These are phyloP conservation scores for Schwanniomyces sp. DNA, from an alignment of 805 yeast species.

Conservation along the genomic window DNA sequence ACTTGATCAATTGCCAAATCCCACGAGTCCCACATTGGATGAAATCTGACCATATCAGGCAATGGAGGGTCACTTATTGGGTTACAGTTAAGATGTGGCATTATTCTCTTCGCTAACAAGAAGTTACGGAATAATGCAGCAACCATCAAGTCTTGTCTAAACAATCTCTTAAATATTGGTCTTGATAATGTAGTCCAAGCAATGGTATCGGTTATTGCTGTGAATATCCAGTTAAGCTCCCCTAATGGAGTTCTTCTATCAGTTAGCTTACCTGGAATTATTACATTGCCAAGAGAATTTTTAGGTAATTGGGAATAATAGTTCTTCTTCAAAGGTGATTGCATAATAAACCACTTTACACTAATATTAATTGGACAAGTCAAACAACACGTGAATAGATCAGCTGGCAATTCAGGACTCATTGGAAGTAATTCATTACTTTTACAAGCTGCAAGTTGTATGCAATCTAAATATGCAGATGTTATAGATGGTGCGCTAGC, in stretches of 20 bases:
- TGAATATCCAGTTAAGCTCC: conserved; percentile 95
- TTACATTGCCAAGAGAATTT: conserved; percentile 54
- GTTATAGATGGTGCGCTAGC: conserved; percentile 59
- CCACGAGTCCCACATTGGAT: conserved; percentile 98
- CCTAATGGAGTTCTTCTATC: conserved; percentile 96
- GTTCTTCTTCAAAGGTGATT: conserved; percentile 61
- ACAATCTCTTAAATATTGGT: conserved; percentile 82
- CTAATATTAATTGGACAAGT: conserved; percentile 96
- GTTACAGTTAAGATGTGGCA: conserved; percentile 91
- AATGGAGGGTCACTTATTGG: conserved; percentile 93
- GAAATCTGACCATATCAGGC: conserved; percentile 77
- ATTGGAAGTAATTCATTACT: conserved; percentile 85
- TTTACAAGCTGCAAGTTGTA: conserved; percentile 90
- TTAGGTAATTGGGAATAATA: conserved; percentile 47
- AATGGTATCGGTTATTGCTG: conserved; percentile 96
- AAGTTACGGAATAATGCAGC: conserved; percentile 95
- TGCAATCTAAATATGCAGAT: conserved; percentile 75
- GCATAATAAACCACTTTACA: conserved; percentile 87
- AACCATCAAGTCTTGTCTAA: conserved; percentile 94
- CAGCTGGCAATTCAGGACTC: conserved; percentile 95
- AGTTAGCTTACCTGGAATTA: conserved; percentile 86
- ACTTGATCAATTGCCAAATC: conserved; percentile 96
- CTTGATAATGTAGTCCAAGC: conserved; percentile 94
- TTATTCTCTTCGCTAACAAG: conserved; percentile 84
- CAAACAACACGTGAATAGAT: conserved; percentile 89